Percentiles rank a stretch among this genome's conserved stretches.
Conservation (phyloP, 805 yeast species). For the Metschnikowia picachoensis region DNA sequence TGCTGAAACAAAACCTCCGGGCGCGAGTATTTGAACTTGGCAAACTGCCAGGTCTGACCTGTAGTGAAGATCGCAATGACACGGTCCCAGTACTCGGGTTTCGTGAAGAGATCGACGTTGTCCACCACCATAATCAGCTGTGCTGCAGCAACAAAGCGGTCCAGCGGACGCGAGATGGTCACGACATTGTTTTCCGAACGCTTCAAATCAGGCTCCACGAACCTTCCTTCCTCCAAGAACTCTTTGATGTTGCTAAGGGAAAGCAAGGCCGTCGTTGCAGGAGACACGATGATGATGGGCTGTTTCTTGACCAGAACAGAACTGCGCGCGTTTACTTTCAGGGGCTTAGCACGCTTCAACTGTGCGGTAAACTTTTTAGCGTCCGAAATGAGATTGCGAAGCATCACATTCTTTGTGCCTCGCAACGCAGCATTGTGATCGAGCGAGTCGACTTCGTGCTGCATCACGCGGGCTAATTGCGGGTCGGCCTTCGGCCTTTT, state of each 20-base stretch:
- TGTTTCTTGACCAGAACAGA: slow-evolving; percentile 26
- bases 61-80: slow-evolving; percentile 94
- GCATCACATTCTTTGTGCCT: slow-evolving; percentile 64
- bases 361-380: slow-evolving; percentile 56
- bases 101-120: slow-evolving; percentile 74
- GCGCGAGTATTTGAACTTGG: slow-evolving; percentile 75
- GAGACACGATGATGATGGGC: slow-evolving; percentile 43
- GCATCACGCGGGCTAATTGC: slow-evolving; percentile 42
- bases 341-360: slow-evolving; percentile 33
- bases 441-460: slow-evolving; percentile 47
- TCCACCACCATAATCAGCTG: slow-evolving; percentile 78
- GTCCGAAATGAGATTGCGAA: slow-evolving; percentile 64
- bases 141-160: slow-evolving; percentile 47
- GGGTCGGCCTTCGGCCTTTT: slow-evolving; percentile 38
- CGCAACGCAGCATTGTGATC: slow-evolving; percentile 61
- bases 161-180: slow-evolving; percentile 53
- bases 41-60: slow-evolving; percentile 97
- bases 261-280: slow-evolving; percentile 41
- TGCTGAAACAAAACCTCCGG: slow-evolving; percentile 80
- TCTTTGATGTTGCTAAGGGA: slow-evolving; percentile 39
- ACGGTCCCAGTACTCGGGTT: slow-evolving; percentile 97
- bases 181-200: slow-evolving; percentile 37
- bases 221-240: slow-evolving; percentile 65
- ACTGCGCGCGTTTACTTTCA: slow-evolving; percentile 7
- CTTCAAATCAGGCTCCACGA: slow-evolving; percentile 48